phyloP scores from a whole-genome alignment of 2,329 filamentous ascomycete genomes.

The Plectosphaerella cucumerina region DNA sequence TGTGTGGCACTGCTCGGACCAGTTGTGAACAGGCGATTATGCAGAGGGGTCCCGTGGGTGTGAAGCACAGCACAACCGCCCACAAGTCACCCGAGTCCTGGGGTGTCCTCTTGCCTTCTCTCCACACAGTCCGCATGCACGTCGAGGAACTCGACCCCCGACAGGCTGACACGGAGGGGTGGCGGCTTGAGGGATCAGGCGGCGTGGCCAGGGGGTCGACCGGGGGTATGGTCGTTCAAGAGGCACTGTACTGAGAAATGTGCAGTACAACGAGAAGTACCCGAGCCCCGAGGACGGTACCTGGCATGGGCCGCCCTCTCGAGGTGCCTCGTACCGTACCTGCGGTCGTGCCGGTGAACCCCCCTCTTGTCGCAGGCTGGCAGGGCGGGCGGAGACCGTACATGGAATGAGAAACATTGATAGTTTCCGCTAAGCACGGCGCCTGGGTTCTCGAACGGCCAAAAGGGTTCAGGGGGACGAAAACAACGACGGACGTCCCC shows the following conservation, averaged over 20 bases:
- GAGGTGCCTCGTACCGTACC: not conserved
- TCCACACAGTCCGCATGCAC: conserved; percentile 1
- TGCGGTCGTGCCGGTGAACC: too few species aligned
- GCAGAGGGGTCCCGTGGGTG: not conserved
- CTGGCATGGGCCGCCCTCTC: too few species aligned
- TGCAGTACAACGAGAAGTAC: not conserved
- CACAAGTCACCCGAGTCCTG: not conserved
- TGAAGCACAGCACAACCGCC: not conserved
- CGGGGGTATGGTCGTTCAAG: not conserved
- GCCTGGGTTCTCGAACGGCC: not conserved
- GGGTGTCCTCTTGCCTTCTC: not conserved
- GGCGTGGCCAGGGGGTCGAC: too few species aligned
- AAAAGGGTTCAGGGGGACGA: not conserved
- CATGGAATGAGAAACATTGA: conserved; percentile 4
- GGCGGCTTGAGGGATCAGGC: conserved; percentile 1
- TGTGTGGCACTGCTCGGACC: not conserved
- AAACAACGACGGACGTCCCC: not conserved
- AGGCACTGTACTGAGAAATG: not conserved
- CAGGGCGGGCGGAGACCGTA: too few species aligned
- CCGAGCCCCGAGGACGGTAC: not conserved
- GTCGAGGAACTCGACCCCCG: too few species aligned
- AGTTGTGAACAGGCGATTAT: not conserved
- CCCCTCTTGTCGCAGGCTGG: too few species aligned
- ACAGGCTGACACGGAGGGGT: not conserved
- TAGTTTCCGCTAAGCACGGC: conserved; percentile 2